Conservation (phyloP, 129 eudicot genomes). For the Flaveria trinervia region DNA sequence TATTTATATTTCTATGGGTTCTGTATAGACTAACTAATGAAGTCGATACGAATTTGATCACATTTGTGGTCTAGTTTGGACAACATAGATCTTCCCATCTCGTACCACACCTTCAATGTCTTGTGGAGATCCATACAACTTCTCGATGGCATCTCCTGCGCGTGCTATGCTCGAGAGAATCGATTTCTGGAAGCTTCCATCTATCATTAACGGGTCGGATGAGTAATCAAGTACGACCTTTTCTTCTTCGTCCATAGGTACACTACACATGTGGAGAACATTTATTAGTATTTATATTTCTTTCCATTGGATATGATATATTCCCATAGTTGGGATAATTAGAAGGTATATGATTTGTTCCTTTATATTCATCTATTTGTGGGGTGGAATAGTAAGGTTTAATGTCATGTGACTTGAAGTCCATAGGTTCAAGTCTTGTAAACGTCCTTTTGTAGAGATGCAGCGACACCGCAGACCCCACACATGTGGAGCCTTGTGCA, state of each 20-base stretch:
- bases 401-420: too few relatives aligned
- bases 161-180: slow-evolving; percentile 71
- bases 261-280: slow-evolving; percentile 46
- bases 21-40: slow-evolving; percentile 19
- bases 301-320: neutral
- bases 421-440: too few relatives aligned
- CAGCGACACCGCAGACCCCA: too few relatives aligned
- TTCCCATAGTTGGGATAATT: neutral
- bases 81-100: slow-evolving; percentile 88
- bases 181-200: slow-evolving; percentile 58
- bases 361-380: neutral
- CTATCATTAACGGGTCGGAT: slow-evolving; percentile 59
- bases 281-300: neutral
- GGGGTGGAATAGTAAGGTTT: neutral
- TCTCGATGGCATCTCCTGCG: slow-evolving; percentile 85
- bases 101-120: slow-evolving; percentile 93
- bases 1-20: slow-evolving; percentile 4
- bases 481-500: too few relatives aligned
- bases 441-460: too few relatives aligned
- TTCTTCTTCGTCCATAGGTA: slow-evolving; percentile 97
- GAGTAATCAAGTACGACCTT: slow-evolving; percentile 86
- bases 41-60: slow-evolving; percentile 32
- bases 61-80: slow-evolving; percentile 97
- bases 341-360: neutral
- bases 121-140: slow-evolving; percentile 89